phyloP scores from a whole-genome alignment of 2,329 filamentous ascomycete genomes.

The Xylariaceae sp. region DNA sequence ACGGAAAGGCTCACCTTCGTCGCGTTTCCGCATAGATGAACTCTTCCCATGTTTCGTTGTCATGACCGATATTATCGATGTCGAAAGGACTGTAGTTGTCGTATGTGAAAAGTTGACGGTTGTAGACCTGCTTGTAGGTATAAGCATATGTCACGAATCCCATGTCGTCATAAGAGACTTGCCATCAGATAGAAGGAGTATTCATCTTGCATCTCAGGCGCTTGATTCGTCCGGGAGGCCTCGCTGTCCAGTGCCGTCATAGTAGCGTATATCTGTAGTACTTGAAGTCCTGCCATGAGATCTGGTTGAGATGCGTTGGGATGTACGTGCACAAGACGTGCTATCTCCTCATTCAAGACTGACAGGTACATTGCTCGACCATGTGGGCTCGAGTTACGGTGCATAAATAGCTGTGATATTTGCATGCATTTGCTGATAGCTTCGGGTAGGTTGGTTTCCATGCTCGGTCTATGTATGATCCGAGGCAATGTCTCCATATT shows the following conservation, averaged over 20 bases:
- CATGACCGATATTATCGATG: slow-evolving; percentile 15
- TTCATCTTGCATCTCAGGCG: slow-evolving; percentile 16
- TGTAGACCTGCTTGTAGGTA: background rate
- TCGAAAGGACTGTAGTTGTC: slow-evolving; percentile 17
- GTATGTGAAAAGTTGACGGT: slow-evolving; percentile 4
- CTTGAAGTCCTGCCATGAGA: slow-evolving; percentile 12
- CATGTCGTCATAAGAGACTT: too few species aligned
- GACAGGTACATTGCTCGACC: slow-evolving; percentile 13
- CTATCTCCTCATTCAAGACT: slow-evolving; percentile 17
- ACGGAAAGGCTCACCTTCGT: slow-evolving; percentile 19
- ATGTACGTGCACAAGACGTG: slow-evolving; percentile 10
- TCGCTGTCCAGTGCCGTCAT: slow-evolving; percentile 17
- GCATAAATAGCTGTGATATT: slow-evolving; percentile 15
- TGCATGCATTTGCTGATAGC: slow-evolving; percentile 17
- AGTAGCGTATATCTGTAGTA: slow-evolving; percentile 19
- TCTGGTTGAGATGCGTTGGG: slow-evolving; percentile 9
- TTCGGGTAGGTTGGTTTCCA: slow-evolving; percentile 13
- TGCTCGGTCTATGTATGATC: slow-evolving; percentile 24
- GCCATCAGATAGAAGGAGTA: slow-evolving; percentile 2
- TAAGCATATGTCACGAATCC: too few species aligned
- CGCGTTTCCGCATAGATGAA: slow-evolving; percentile 25
- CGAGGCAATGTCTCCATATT: slow-evolving; percentile 21
- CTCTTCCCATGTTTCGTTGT: slow-evolving; percentile 23
- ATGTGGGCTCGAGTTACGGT: background rate
- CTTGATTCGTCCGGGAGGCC: background rate